Base-by-base conservation (phyloP, 352 stramenopile species). In the Phytophthora fragariaefolia region DNA sequence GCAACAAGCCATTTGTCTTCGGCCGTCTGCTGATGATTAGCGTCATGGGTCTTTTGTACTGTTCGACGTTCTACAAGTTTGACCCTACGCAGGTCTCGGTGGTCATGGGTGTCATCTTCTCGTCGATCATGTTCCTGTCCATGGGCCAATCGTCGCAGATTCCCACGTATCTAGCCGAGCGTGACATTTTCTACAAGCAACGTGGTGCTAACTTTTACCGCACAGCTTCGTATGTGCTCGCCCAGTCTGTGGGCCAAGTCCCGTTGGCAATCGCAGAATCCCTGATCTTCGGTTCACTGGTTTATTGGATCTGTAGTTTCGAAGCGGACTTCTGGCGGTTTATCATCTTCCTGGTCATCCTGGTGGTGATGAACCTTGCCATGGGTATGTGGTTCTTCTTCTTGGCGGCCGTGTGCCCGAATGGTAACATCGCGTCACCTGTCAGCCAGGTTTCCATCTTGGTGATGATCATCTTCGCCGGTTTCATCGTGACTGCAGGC, bases 231-330 rank as follows among this genome's bases (percentile, higher is more conserved):
- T 97, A 95, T 57, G 76, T 92, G 23, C 28, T 93, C 24, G 78
- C 70, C 1, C 17, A 60, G 23, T 61, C 57, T 4, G 34, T 77
- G 10, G 53, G 72, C 17, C 66, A 82, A 47, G 43, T 86, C 24
- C 67, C 80, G 64, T 71, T 85, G 54, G 56, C 67, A 54, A 6
- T 84, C 68, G 28, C 30, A 74, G 97, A 67, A 89, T 98, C 77
- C 1, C 50, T 93, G 17, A 64, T 93, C 13, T 97, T 93, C 79
- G 87, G 85, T 23, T 87, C 76, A 8, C 67, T 97, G 28, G 50
- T 96, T 3, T 97, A 97, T 59, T 97, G 83, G 76, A 86, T 95
- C 62, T 78, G 90, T 56, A 85, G 90, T 18, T 83, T 94, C 38
- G 67, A 71, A 22, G 17, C 62, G 0, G 24, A 73, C 23, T 68